Evolutionary conservation across 441 rosid genomes (phyloP).

Genomic region (Geranium incanum): DNA sequence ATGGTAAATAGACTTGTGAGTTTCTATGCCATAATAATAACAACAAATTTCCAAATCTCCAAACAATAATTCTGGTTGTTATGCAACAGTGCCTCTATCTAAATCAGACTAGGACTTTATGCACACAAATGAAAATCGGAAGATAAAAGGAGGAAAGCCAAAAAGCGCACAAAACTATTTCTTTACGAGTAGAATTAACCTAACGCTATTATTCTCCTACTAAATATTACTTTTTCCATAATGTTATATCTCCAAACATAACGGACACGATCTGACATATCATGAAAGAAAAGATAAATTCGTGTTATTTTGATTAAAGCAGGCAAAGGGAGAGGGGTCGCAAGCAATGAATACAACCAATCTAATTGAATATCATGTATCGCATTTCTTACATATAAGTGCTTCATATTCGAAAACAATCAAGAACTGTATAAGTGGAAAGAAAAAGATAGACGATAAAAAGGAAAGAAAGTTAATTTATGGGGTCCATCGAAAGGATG

Average conservation of each 20-base stretch:
- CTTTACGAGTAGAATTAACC: background rate
- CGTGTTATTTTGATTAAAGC: slow-evolving; percentile 17
- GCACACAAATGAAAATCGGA: background rate
- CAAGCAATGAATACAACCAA: slow-evolving; percentile 21
- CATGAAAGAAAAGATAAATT: slow-evolving; percentile 15
- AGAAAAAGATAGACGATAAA: slow-evolving; percentile 14
- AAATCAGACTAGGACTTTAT: background rate
- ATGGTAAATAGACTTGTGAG: background rate
- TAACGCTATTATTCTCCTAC: background rate
- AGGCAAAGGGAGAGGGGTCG: slow-evolving; percentile 17
- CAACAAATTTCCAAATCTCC: background rate
- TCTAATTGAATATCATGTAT: slow-evolving; percentile 24
- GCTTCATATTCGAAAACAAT: slow-evolving; percentile 26
- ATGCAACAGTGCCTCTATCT: background rate
- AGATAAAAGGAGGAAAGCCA: background rate
- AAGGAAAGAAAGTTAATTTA: slow-evolving; percentile 23
- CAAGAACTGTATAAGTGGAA: slow-evolving; percentile 26
- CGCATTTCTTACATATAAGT: slow-evolving; percentile 17
- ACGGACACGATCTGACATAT: slow-evolving; percentile 11
- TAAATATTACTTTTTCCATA: background rate
- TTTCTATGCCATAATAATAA: background rate
- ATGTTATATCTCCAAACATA: background rate
- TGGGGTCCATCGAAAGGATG: slow-evolving; percentile 33
- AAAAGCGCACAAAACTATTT: background rate
- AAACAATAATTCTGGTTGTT: background rate